A percentile compares a stretch with the other conserved stretches of the same genome.
These are phyloP conservation scores for Eucalyptus erythrocorys DNA, from an alignment of 345 rosid species.

Conservation along the genomic window DNA sequence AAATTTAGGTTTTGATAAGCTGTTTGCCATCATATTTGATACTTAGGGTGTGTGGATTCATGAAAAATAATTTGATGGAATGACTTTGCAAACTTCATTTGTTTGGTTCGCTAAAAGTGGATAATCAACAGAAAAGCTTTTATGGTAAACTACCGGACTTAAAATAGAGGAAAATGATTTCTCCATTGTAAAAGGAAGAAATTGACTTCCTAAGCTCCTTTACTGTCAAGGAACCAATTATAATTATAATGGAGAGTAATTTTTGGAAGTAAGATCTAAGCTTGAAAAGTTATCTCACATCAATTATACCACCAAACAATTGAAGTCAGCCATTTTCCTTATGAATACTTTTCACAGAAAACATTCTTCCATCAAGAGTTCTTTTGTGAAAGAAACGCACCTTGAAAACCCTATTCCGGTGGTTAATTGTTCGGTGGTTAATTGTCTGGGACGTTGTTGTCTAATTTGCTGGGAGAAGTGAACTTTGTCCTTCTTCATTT, in stretches of 20 bases:
- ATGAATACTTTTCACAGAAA: neutral
- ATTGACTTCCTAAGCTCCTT: neutral
- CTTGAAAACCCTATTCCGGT: neutral
- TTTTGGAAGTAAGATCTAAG: neutral
- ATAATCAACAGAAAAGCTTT: neutral
- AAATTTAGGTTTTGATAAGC: neutral
- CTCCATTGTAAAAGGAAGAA: neutral
- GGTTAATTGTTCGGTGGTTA: neutral
- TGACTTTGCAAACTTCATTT: neutral
- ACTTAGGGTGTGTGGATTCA: neutral
- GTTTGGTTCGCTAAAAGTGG: neutral
- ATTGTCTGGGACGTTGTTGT: neutral
- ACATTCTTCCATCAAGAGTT: neutral
- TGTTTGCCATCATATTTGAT: neutral
- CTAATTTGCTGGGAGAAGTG: neutral
- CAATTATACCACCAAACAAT: neutral
- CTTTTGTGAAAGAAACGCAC: neutral
- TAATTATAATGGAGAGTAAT: neutral
- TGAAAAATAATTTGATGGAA: neutral
- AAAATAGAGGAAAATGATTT: neutral
- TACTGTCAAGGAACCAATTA: neutral
- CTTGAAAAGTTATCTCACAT: neutral
- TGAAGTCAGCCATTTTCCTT: neutral
- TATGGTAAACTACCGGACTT: neutral
- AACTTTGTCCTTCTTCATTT: neutral